These are phyloP conservation scores for Hebeloma cylindrosporum DNA, from an alignment of 768 basidiomycete species.

Conservation along the genomic window DNA sequence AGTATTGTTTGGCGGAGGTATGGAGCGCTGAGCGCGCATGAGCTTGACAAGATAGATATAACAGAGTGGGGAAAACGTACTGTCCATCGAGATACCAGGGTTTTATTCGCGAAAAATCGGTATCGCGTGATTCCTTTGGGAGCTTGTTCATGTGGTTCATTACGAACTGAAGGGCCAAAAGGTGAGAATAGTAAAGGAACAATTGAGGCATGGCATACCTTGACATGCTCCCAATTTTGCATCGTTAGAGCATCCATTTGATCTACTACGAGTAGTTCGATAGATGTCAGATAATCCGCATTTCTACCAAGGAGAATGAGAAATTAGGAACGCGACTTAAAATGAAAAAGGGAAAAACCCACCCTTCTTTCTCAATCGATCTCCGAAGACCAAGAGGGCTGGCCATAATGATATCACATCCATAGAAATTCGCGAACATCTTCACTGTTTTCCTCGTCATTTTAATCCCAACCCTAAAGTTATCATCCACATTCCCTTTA, in stretches of 20 bases:
- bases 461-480: conserved; percentile 90
- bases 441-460: conserved; percentile 90
- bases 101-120: conserved; percentile 96
- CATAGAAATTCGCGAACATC: conserved; percentile 88
- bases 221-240: conserved; percentile 99
- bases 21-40: conserved; percentile 52
- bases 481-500: conserved; percentile 96
- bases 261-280: conserved; percentile 89
- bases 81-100: conserved; percentile 97
- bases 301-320: conserved; percentile 45
- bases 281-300: conserved; percentile 89
- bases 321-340: conserved; percentile 1
- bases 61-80: conserved; percentile 38
- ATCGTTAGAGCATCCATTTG: conserved; percentile 91
- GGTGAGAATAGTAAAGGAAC: background rate
- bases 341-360: conserved; percentile 25
- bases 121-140: conserved; percentile 90
- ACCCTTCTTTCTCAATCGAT: conserved; percentile 95
- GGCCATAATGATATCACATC: conserved; percentile 87
- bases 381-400: conserved; percentile 91
- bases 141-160: conserved; percentile 83
- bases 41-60: background rate
- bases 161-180: conserved; percentile 58
- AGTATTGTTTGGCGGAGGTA: conserved; percentile 91
- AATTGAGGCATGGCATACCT: conserved; percentile 48